These are phyloP conservation scores for Talaromyces sp. DNA, from an alignment of 2,329 filamentous ascomycete genomes.

Conservation along the genomic window DNA sequence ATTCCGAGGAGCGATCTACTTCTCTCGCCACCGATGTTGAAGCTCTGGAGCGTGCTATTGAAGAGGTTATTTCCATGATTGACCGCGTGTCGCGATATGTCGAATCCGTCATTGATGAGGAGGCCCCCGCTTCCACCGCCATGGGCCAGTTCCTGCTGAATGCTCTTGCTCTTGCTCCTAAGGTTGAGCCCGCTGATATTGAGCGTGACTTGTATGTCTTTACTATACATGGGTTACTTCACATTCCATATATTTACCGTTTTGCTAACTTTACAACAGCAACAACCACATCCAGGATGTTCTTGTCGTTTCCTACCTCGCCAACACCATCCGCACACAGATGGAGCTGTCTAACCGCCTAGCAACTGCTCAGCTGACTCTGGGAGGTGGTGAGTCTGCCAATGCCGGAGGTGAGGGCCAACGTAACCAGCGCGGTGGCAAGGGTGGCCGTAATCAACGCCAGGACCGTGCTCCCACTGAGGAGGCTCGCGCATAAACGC, in stretches of 20 bases:
- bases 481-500: conserved; percentile 41
- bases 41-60: conserved; percentile 79
- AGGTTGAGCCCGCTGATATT: conserved; percentile 87
- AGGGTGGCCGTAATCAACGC: conserved; percentile 45
- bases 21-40: conserved; percentile 86
- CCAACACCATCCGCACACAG: conserved; percentile 98
- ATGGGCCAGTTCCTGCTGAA: conserved; percentile 95
- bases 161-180: conserved; percentile 87
- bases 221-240: background rate
- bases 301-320: conserved; percentile 94
- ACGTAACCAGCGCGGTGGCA: conserved; percentile 42
- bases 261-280: conserved; percentile 50
- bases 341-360: conserved; percentile 96
- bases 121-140: conserved; percentile 84
- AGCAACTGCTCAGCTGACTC: conserved; percentile 72
- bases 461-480: conserved; percentile 40
- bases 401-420: conserved; percentile 38
- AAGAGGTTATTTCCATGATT: conserved; percentile 85
- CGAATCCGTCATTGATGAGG: conserved; percentile 83
- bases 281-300: conserved; percentile 99
- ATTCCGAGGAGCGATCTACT: conserved; percentile 72
- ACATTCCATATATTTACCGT: conserved; percentile 2
- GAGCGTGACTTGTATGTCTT: conserved; percentile 82
- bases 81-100: conserved; percentile 92
- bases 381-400: conserved; percentile 53